These are phyloP conservation scores for Trichothecium sympodiale DNA, from an alignment of 2,329 filamentous ascomycete genomes.

Conservation along the genomic window DNA sequence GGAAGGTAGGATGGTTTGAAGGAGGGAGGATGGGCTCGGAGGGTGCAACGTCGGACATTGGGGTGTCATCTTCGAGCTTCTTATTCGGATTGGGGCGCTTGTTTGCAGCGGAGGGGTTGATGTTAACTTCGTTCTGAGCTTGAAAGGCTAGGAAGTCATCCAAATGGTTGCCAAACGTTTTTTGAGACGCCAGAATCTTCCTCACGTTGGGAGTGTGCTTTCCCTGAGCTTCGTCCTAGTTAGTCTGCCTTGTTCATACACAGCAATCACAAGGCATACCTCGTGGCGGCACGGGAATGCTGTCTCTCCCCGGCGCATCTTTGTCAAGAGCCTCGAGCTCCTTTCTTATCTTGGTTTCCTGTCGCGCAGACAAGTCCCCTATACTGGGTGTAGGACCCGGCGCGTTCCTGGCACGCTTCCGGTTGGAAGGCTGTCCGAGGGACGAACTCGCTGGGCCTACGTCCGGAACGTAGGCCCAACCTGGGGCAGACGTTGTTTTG, in stretches of 20 bases:
- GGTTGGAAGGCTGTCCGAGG: constrained; percentile 39
- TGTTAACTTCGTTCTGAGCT: constrained; percentile 25
- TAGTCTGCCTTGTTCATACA: constrained; percentile 1
- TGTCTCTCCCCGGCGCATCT: constrained; percentile 47
- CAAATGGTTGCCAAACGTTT: constrained; percentile 74
- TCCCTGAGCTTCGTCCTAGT: constrained; percentile 22
- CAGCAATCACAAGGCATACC: not conserved
- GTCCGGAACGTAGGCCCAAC: constrained; percentile 88
- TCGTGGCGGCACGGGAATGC: constrained; percentile 14
- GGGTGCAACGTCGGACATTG: constrained; percentile 14
- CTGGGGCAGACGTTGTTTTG: constrained; percentile 61
- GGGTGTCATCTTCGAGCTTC: constrained; percentile 15
- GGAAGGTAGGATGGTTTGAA: constrained; percentile 15
- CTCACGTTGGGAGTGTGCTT: constrained; percentile 61
- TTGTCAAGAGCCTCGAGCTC: constrained; percentile 74
- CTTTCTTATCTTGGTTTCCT: constrained; percentile 70
- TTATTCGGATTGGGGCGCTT: constrained; percentile 10
- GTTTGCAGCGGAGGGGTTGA: constrained; percentile 15
- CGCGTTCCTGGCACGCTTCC: constrained; percentile 61
- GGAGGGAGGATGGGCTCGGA: constrained; percentile 19
- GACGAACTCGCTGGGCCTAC: constrained; percentile 43
- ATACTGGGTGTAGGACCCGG: constrained; percentile 33
- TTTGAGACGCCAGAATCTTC: constrained; percentile 68
- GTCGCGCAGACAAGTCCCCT: constrained; percentile 65
- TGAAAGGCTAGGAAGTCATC: constrained; percentile 64